Percentiles rank a stretch among this genome's conserved stretches.
These are phyloP conservation scores for Leccinum pellstonianum DNA, from an alignment of 768 basidiomycete species.

Conservation along the genomic window DNA sequence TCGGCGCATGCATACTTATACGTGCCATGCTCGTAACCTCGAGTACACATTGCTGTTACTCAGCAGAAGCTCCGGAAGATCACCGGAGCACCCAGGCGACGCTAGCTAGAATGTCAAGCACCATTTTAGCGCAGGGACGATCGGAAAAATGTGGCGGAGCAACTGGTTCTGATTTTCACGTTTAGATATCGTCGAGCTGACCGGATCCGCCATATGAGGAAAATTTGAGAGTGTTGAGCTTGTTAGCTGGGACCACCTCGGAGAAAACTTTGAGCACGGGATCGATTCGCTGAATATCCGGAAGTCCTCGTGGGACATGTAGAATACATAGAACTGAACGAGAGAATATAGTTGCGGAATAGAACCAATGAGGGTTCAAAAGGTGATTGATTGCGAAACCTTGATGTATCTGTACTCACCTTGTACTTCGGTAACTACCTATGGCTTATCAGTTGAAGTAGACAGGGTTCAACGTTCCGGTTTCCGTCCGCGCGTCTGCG, in stretches of 20 bases:
- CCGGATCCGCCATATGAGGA: background rate
- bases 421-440: background rate
- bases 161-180: background rate
- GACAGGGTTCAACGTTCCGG: background rate
- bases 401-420: background rate
- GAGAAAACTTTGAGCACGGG: background rate
- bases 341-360: background rate
- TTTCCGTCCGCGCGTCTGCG: background rate
- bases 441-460: background rate
- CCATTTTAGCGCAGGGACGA: background rate
- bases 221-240: background rate
- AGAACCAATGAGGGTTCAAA: background rate
- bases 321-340: background rate
- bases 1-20: conserved; percentile 2
- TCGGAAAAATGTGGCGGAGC: background rate
- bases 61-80: background rate
- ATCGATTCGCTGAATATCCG: background rate
- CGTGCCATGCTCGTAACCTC: background rate
- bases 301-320: background rate
- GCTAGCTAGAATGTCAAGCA: background rate
- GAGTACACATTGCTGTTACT: background rate
- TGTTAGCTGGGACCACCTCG: background rate
- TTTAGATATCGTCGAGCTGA: background rate
- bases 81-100: background rate
- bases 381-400: background rate